Base-by-base conservation (phyloP, 805 yeast genomes). In the Yarrowia keelungensis region DNA sequence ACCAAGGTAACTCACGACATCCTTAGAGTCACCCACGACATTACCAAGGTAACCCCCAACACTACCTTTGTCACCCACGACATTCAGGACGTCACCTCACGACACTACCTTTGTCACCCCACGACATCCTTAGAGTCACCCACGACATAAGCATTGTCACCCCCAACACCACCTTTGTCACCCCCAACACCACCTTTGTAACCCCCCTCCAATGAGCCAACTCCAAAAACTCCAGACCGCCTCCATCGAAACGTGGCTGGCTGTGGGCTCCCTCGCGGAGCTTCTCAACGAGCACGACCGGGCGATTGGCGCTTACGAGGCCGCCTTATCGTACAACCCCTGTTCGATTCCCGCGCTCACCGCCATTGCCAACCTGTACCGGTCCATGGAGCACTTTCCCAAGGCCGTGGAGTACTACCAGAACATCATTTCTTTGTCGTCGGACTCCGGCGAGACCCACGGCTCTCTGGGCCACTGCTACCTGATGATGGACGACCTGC, bases 371-470 rank as follows among this genome's bases (percentile, higher is more conserved):
- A 92, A 91, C 77, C 84, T 92, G 39, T 94, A 92, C 79, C 86
- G 98, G 68, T 87, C 93, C 19, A 83, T 93, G 71, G 98, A 94
- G 77, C 90, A 91, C 78, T 95, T 92, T 75, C 90, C 91, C 72
- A 91, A 92, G 77, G 98, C 98, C 15, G 96, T 97, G 14, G 98
- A 95, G 77, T 84, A 92, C 71, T 94, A 92, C 79, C 96, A 94
- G 78, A 85, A 92, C 73, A 96, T 97, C 7, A 80, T 95, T 69
- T 85, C 89, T 68, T 84, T 90, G 67, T 87, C 89, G 74, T 94
- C 92, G 22, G 94, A 91, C 76, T 88, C 92, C 74, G 97, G 98
- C 69, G 98, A 94, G 74, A 91, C 96, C 45, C 95, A 99, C 98
- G 98, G 98, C 0, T 85, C 94, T 15, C 81, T 93, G 74, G 80